phyloP scores from a whole-genome alignment of 805 yeast genomes.

The Hanseniaspora singularis region DNA sequence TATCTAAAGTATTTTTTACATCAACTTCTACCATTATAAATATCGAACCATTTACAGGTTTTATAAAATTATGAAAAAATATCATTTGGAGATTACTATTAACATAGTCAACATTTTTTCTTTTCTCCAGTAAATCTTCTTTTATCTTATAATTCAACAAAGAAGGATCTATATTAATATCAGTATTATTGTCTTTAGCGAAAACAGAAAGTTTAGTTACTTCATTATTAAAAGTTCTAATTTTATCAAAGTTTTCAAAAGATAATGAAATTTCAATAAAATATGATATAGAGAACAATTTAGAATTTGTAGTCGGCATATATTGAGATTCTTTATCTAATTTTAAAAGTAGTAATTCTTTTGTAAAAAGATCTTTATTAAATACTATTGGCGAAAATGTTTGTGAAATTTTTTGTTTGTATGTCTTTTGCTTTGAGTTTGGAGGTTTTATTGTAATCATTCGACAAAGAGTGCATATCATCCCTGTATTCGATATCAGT shows the following conservation, averaged over 20 bases:
- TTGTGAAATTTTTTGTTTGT: slow-evolving; percentile 8
- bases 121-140: slow-evolving; percentile 8
- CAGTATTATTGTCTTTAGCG: background rate
- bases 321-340: slow-evolving; percentile 1
- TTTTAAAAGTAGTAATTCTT: background rate
- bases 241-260: background rate
- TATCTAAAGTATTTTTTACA: too few species aligned
- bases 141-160: slow-evolving; percentile 6
- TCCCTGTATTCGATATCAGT: slow-evolving; percentile 6
- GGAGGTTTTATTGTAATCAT: background rate
- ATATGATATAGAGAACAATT: slow-evolving; percentile 2
- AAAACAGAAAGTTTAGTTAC: background rate
- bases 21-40: background rate
- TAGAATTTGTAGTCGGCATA: background rate
- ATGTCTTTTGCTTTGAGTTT: background rate
- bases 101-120: background rate
- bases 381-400: slow-evolving; percentile 5
- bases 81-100: slow-evolving; percentile 1
- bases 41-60: background rate
- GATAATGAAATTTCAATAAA: slow-evolving; percentile 1
- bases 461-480: slow-evolving; percentile 5
- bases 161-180: slow-evolving; percentile 5
- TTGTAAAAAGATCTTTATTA: slow-evolving; percentile 9
- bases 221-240: slow-evolving; percentile 6
- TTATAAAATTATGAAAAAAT: background rate